These are phyloP conservation scores for Leccinum barrowsii DNA, from an alignment of 768 basidiomycete genomes.

Conservation along the genomic window DNA sequence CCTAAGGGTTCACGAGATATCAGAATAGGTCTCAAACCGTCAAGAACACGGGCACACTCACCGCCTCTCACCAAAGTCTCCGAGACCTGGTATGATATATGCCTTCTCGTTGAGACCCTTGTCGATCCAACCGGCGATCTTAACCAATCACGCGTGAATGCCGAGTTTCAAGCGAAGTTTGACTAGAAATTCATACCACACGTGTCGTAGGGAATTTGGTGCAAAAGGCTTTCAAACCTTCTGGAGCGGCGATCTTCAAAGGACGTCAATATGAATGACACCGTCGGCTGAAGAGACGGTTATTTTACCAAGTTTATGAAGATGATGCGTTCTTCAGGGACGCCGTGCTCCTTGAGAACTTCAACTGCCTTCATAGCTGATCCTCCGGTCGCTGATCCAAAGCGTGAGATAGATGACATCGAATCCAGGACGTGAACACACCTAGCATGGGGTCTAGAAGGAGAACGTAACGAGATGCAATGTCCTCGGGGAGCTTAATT, in stretches of 20 bases:
- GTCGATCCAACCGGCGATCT: constrained; percentile 97
- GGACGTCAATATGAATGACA: neutral
- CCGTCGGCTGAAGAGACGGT: neutral
- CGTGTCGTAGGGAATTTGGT: constrained; percentile 68
- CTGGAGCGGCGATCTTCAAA: constrained; percentile 78
- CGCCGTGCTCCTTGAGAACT: constrained; percentile 86
- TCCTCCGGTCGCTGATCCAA: constrained; percentile 77
- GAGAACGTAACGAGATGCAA: constrained; percentile 85
- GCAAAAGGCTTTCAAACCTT: constrained; percentile 83
- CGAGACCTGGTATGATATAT: constrained; percentile 91
- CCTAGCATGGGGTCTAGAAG: constrained; percentile 98
- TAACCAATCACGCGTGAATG: constrained; percentile 1
- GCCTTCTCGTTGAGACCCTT: constrained; percentile 87
- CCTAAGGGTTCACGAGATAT: constrained; percentile 5
- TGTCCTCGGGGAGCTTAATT: constrained; percentile 44
- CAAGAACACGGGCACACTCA: constrained; percentile 23
- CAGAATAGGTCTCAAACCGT: neutral
- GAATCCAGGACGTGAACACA: constrained; percentile 32
- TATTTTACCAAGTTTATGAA: constrained; percentile 85
- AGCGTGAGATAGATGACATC: neutral
- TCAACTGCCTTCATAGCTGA: constrained; percentile 98
- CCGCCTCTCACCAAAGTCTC: constrained; percentile 95
- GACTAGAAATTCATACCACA: constrained; percentile 51
- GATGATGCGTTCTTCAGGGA: constrained; percentile 91
- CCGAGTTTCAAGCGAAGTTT: neutral